A percentile compares a stretch with the other conserved stretches of the same genome.
These are phyloP conservation scores for Penicillium paradoxum DNA, from an alignment of 495 filamentous ascomycete species.

Conservation along the genomic window DNA sequence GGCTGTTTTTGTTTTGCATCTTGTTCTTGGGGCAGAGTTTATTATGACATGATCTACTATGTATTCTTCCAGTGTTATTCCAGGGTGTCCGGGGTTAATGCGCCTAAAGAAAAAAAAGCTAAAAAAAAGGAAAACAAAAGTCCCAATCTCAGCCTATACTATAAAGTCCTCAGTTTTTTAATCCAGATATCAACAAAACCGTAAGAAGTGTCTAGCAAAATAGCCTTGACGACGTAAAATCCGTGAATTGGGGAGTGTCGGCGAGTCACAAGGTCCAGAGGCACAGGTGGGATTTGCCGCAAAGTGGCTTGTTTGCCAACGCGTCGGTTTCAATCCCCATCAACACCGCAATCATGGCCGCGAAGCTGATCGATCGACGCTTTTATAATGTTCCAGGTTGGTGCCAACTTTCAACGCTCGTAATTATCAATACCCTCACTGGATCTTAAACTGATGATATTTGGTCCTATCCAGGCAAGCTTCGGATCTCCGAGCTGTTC, in stretches of 20 bases:
- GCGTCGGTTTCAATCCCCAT: neutral
- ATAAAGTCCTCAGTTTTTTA: too few species aligned
- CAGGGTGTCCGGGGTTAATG: too few species aligned
- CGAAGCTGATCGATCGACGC: conserved; percentile 41
- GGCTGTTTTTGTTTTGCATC: neutral
- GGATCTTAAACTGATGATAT: conserved; percentile 2
- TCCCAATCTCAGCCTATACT: too few species aligned
- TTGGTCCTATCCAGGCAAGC: conserved; percentile 51
- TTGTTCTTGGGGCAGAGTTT: neutral
- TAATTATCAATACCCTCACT: neutral
- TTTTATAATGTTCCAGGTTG: conserved; percentile 44
- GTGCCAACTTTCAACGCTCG: neutral
- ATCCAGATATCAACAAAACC: neutral
- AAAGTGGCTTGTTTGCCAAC: conserved; percentile 8
- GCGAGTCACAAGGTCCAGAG: neutral
- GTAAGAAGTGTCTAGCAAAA: too few species aligned
- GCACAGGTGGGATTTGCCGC: neutral
- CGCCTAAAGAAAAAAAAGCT: too few species aligned
- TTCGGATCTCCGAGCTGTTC: conserved; percentile 73
- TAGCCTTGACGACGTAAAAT: too few species aligned
- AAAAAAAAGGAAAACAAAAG: too few species aligned
- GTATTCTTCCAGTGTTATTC: too few species aligned
- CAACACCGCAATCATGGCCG: conserved; percentile 27
- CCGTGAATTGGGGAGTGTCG: too few species aligned
- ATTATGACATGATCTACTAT: too few species aligned